Percentiles rank a stretch among this genome's conserved stretches.
These are phyloP conservation scores for Xylariaceae sp. DNA, from an alignment of 2,329 filamentous ascomycete species.

Conservation along the genomic window DNA sequence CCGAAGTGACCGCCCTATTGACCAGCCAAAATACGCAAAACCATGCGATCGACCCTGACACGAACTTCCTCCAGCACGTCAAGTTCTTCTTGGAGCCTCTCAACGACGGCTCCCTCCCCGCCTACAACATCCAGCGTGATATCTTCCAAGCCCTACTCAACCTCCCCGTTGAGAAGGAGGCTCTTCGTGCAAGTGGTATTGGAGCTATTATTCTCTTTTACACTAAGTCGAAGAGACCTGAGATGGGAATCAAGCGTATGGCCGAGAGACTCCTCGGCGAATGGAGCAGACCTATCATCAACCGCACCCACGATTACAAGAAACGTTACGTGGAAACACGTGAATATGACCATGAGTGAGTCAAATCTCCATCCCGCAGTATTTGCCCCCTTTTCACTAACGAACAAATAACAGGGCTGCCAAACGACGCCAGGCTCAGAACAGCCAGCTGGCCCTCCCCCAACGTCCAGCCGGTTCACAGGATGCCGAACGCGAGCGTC, in stretches of 20 bases:
- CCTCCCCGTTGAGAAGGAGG: slow-evolving; percentile 86
- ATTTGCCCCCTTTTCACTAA: slow-evolving; percentile 10
- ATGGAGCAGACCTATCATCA: slow-evolving; percentile 92
- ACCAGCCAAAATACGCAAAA: slow-evolving; percentile 84
- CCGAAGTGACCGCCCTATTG: slow-evolving; percentile 80
- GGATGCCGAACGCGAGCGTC: slow-evolving; percentile 52
- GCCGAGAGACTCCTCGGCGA: slow-evolving; percentile 89
- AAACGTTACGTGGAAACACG: slow-evolving; percentile 65
- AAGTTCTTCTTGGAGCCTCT: slow-evolving; percentile 96
- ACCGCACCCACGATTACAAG: slow-evolving; percentile 90
- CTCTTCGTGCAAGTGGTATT: slow-evolving; percentile 83
- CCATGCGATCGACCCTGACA: slow-evolving; percentile 86
- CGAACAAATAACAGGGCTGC: slow-evolving; percentile 40
- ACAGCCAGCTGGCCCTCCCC: slow-evolving; percentile 32
- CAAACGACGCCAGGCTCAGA: slow-evolving; percentile 44
- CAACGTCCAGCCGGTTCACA: slow-evolving; percentile 27
- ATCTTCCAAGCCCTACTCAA: slow-evolving; percentile 75
- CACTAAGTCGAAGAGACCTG: slow-evolving; percentile 86
- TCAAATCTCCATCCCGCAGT: not conserved
- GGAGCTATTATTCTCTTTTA: slow-evolving; percentile 97
- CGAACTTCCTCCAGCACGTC: slow-evolving; percentile 88
- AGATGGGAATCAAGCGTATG: slow-evolving; percentile 84
- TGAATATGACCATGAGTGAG: slow-evolving; percentile 60
- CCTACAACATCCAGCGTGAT: slow-evolving; percentile 96
- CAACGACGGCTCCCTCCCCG: slow-evolving; percentile 87